Conservation (phyloP, 768 basidiomycete species). For the Mycena haematopus region DNA sequence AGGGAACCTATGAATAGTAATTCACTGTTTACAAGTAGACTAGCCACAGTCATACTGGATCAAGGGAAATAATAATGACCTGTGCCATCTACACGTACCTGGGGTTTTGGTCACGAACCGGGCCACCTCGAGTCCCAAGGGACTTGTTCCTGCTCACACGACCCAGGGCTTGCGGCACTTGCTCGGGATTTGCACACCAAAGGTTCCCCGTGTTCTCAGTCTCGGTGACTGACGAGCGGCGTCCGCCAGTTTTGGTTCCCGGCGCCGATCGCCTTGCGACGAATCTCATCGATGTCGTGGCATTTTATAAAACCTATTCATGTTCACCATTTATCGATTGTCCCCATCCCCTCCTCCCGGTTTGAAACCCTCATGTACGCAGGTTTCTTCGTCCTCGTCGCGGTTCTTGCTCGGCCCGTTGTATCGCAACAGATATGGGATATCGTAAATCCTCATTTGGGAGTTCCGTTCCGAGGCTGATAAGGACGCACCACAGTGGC, state of each 20-base stretch:
- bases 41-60: neutral
- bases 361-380: neutral
- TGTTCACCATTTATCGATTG: neutral
- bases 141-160: neutral
- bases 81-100: neutral
- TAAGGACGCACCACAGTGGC: slow-evolving; percentile 50
- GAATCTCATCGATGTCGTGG: slow-evolving; percentile 8
- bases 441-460: slow-evolving; percentile 45
- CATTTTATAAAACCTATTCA: slow-evolving; percentile 3
- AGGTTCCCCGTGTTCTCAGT: neutral
- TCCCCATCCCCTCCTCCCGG: neutral
- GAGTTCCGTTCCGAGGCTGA: slow-evolving; percentile 8
- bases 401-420: slow-evolving; percentile 15
- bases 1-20: slow-evolving; percentile 1
- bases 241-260: neutral
- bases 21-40: slow-evolving; percentile 8
- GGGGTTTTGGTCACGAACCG: neutral
- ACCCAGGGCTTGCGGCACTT: neutral
- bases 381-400: neutral
- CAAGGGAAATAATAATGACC: neutral
- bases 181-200: neutral
- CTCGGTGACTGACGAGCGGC: neutral
- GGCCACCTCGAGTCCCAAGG: neutral
- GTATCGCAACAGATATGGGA: slow-evolving; percentile 61
- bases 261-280: slow-evolving; percentile 2